Conservation (phyloP, 306 rosid genomes). For the Gleditsia sinensis region DNA sequence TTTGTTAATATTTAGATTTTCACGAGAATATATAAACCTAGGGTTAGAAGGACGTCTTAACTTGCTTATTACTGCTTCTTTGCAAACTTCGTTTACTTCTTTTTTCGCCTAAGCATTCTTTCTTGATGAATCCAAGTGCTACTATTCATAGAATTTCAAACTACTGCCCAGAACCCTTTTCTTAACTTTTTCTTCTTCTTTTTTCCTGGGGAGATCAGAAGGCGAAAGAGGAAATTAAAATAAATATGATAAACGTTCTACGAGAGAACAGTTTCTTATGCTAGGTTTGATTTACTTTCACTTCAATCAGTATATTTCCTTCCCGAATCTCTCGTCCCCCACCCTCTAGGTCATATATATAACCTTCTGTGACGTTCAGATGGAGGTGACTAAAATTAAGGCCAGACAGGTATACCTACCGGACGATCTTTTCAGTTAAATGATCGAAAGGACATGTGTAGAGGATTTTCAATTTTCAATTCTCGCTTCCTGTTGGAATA, state of each 20-base stretch:
- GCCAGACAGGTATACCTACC: slow-evolving; percentile 24
- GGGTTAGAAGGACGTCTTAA: slow-evolving; percentile 35
- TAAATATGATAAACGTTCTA: background rate
- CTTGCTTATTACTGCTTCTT: slow-evolving; percentile 6
- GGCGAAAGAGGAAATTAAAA: background rate
- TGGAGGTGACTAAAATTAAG: slow-evolving; percentile 8
- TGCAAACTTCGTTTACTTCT: slow-evolving; percentile 32
- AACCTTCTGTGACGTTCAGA: slow-evolving; percentile 17
- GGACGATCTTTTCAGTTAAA: slow-evolving; percentile 17
- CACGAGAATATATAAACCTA: slow-evolving; percentile 31
- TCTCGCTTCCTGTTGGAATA: slow-evolving; percentile 1
- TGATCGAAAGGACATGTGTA: slow-evolving; percentile 15
- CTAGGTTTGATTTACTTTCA: slow-evolving; percentile 21
- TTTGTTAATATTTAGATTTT: background rate
- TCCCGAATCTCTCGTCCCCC: no score
- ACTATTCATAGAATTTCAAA: slow-evolving; percentile 23
- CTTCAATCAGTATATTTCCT: background rate
- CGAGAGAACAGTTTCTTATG: background rate
- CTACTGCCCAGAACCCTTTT: slow-evolving; percentile 28
- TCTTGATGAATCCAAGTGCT: slow-evolving; percentile 39
- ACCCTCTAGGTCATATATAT: background rate
- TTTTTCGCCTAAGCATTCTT: slow-evolving; percentile 41
- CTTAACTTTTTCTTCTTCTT: slow-evolving; percentile 6
- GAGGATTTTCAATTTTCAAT: slow-evolving; percentile 29
- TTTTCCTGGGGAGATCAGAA: background rate